phyloP scores from a whole-genome alignment of 257 asterid genomes.

The Jaltomata sinuosa region DNA sequence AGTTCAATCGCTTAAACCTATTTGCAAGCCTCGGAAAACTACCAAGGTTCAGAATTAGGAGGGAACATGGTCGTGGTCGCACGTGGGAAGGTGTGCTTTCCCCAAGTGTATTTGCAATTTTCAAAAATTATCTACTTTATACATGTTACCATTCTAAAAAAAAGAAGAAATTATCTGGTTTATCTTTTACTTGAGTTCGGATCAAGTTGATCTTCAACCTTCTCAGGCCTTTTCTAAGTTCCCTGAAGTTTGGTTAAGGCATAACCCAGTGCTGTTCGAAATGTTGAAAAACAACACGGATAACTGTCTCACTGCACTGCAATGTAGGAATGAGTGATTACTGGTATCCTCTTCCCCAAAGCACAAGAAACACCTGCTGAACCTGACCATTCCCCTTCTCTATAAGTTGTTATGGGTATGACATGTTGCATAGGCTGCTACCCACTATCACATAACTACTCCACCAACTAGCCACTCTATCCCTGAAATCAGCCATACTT shows the following conservation, averaged over 20 bases:
- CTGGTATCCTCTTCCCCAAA: not conserved
- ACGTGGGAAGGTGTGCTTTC: not conserved
- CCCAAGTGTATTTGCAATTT: not conserved
- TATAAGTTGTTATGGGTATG: not conserved
- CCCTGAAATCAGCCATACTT: too few relatives aligned
- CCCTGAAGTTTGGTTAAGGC: too few relatives aligned
- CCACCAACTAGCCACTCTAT: too few relatives aligned
- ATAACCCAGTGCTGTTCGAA: not conserved
- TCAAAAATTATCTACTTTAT: not conserved
- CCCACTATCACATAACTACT: too few relatives aligned
- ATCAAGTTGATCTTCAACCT: not conserved
- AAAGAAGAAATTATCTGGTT: not conserved
- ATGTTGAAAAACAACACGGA: not conserved
- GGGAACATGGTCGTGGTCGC: not conserved
- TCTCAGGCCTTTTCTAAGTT: not conserved
- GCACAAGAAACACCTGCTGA: not conserved
- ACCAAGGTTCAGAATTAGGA: not conserved
- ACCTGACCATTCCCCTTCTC: not conserved
- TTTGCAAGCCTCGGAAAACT: not conserved
- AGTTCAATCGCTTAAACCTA: not conserved
- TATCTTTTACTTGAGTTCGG: not conserved
- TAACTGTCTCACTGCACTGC: not conserved
- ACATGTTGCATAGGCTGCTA: too few relatives aligned
- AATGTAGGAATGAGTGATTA: not conserved
- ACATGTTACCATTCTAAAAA: not conserved